Evolutionary conservation across 1,284 basidiomycete genomes (phyloP), one percentile per base, ranked within the genome.

Genomic region (Volvariella volvacea): DNA sequence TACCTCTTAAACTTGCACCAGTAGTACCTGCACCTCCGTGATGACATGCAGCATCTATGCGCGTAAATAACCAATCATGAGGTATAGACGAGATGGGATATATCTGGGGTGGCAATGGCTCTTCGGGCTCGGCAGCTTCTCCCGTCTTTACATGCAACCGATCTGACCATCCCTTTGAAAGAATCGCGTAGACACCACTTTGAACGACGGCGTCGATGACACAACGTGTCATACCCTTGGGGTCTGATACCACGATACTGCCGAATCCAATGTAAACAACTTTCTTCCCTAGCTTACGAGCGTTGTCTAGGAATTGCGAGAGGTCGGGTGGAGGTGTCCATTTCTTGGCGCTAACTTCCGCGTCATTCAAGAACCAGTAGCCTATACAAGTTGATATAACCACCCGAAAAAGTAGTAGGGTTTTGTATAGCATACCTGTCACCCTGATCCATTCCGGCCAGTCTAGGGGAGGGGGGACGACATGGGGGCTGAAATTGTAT

Each of bases 391-490:
- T 15, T 50, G 39, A 41, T 50, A 40, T 31, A 44, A 40, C 44
- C 16, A n/a, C n/a, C n/a, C n/a, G n/a, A n/a, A 10, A 39, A n/a
- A n/a, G 21, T 31, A 44, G 12, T 20, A 32, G 21, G 17, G 22
- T 25, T 38, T 28, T 20, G 15, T 25, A n/a, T 22, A 36, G 10
- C 22, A 43, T 54, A 85, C 89, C 94, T 43, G 92, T 95, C 1
- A 97, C 83, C 43, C 91, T 86, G 50, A 98, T 96, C 91, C 94
- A 97, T 62, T 98, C 95, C 4, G 92, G 91, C 95, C 95, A 99
- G 62, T 99, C 95, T 44, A 96, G 65, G 3, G 93, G 93, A 16
- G 83, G 88, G 6, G 92, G 92, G 8, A 95, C 89, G 19, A 92
- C 73, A 6, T 78, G 76, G 0, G 92, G 88, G 57, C 90, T 94